phyloP scores from a whole-genome alignment of 768 basidiomycete species.

The Leucocoprinus birnbaumii region DNA sequence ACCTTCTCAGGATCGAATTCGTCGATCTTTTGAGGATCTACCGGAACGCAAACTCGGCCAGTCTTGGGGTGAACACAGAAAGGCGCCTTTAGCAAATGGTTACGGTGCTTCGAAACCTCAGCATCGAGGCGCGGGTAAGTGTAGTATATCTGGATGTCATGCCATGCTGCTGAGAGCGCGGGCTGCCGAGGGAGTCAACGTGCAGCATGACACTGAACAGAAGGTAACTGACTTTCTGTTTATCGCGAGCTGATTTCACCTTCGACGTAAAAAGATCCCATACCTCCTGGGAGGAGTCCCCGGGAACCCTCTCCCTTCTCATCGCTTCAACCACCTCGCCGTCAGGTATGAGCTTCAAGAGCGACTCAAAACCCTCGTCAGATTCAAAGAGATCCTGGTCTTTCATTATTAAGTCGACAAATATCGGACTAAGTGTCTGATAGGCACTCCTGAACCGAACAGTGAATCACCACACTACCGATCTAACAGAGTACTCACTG shows the following conservation, averaged over 20 bases:
- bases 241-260: slow-evolving; percentile 19
- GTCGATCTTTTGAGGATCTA: slow-evolving; percentile 74
- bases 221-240: background rate
- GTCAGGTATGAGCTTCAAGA: slow-evolving; percentile 78
- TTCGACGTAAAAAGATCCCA: slow-evolving; percentile 64
- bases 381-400: slow-evolving; percentile 85
- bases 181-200: slow-evolving; percentile 21
- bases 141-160: slow-evolving; percentile 90
- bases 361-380: slow-evolving; percentile 67
- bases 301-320: slow-evolving; percentile 57
- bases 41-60: slow-evolving; percentile 91
- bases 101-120: slow-evolving; percentile 95
- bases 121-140: slow-evolving; percentile 96
- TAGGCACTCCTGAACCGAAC: slow-evolving; percentile 38
- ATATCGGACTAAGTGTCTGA: slow-evolving; percentile 49
- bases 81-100: slow-evolving; percentile 96
- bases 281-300: slow-evolving; percentile 58
- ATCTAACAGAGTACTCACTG: slow-evolving; percentile 40
- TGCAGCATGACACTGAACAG: too few relatives aligned
- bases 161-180: slow-evolving; percentile 49
- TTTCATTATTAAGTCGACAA: slow-evolving; percentile 63
- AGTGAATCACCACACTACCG: background rate
- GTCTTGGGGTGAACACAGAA: slow-evolving; percentile 98
- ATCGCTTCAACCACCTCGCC: slow-evolving; percentile 43
- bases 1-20: slow-evolving; percentile 83